Conservation (phyloP, 129 eudicot species). For the Ambrosia artemisiifolia region DNA sequence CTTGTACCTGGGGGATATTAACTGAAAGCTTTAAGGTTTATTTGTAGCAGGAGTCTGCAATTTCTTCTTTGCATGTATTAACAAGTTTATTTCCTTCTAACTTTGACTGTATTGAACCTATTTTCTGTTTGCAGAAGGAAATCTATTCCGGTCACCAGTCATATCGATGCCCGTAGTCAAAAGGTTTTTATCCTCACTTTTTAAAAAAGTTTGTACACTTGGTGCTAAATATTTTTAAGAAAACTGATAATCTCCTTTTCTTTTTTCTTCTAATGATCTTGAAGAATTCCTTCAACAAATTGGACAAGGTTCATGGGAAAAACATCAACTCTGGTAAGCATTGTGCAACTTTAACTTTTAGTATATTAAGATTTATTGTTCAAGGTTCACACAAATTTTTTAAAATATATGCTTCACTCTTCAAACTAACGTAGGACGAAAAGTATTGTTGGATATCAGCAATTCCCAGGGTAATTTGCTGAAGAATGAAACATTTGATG, state of each 20-base stretch:
- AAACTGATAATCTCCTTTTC: neutral
- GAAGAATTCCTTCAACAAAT: constrained; percentile 36
- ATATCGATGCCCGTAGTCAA: constrained; percentile 25
- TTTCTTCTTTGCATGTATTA: neutral
- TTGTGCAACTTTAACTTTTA: neutral
- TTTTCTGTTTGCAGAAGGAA: constrained; percentile 36
- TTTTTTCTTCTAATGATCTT: neutral
- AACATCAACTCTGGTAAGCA: constrained; percentile 40
- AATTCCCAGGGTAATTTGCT: constrained; percentile 40
- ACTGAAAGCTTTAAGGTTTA: neutral
- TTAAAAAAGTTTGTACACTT: neutral
- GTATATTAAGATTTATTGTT: neutral
- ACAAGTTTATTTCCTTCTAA: too few relatives aligned
- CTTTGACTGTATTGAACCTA: too few relatives aligned
- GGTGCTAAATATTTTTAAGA: neutral
- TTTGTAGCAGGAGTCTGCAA: neutral
- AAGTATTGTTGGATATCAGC: constrained; percentile 79
- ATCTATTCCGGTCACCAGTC: constrained; percentile 30
- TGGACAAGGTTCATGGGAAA: constrained; percentile 41
- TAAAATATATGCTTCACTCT: constrained; percentile 19
- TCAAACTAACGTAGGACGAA: constrained; percentile 47
- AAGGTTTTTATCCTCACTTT: constrained; percentile 39
- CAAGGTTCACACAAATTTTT: constrained; percentile 8
- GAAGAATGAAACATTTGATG: constrained; percentile 26
- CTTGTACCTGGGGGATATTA: too few relatives aligned